Base-by-base conservation (phyloP, 2,329 filamentous ascomycete species). In the Ascochyta pisi region DNA sequence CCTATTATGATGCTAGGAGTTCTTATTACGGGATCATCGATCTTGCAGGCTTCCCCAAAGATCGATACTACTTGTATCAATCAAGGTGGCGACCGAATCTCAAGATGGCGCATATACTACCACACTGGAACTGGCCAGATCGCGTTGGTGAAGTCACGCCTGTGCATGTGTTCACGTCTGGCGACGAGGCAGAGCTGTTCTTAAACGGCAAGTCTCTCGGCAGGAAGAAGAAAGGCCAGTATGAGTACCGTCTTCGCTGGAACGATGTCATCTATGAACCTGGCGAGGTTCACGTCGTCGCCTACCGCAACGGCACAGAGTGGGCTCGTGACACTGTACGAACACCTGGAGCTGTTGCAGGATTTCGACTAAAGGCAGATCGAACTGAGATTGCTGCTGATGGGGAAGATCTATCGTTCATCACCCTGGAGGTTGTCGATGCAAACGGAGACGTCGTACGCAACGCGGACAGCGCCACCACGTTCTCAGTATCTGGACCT, bases 1-100 rank as follows among this genome's bases (percentile, higher is more conserved):
- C 81, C 0, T 84, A 81, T 62, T 71, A 81, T 58, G 71, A 81
- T 55, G 49, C 66, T 1, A 79, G 82, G 10, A 83, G 79, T 65
- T 82, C 80, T 1, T 86, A 85, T 65, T 85, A 80, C 41, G 83
- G 83, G 9, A 84, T 86, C 54, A 77, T 86, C 27, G 83, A 86
- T 50, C 72, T 85, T 6, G 83, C 83, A 0, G 83, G 83, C 0
- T 86, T 86, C 69, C 77, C 75, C 51, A 86, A 86, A 67, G 83
- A 85, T 54, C 75, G 83, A 1, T 85, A 80, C 66, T 84, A 78
- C 59, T 63, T 85, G 4, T 86, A 85, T 57, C 83, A 85, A 62
- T 68, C 82, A 0, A 78, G 81, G 7, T 86, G 83, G 84, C 72
- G 78, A 3, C 74, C 82, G 0, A 78, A 81, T 15, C 50, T 82